Evolutionary conservation across 768 basidiomycete species (phyloP), one percentile per base, ranked within the genome.

Genomic region (Rickenella mellea): DNA sequence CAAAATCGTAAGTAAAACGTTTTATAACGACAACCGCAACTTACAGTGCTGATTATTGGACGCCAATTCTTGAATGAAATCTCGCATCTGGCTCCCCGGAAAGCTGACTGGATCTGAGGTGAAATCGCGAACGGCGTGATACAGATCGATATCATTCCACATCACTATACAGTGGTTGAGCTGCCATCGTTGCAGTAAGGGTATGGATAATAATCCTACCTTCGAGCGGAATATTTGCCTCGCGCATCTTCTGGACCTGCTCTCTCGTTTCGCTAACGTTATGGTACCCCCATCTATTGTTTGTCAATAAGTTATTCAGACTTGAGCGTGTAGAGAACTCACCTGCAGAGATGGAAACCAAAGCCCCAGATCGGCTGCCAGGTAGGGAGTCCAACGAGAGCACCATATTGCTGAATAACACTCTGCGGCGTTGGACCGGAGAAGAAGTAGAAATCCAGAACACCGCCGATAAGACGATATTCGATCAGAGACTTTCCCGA

Each of bases 101-200:
- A 75, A 85, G 32, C 64, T 70, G 22, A 75, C 69, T 10, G 80
- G 80, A 53, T 83, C 81, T 6, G 70, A 59, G 4, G 83, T 85
- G 48, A 83, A 83, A 57, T 81, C 82, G 12, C 83, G 69, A 27
- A 70, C 64, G 21, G 79, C 73, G 49, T 82, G 75, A 49, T 82
- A 84, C 40, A 84, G 47, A 58, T 85, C 82, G 46, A 85, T 81
- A 49, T 84, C 83, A 52, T 80, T 83, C 83, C 83, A 85, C 70
- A 82, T 82, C 32, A 76, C 80, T 80, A 20, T 37, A 33, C 24
- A 15, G 10, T n/a, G 7, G 8, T 17, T 39, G 20, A 27, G 22
- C 11, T 14, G 33, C 21, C 48, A 11, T 27, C 37, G 14, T 6
- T 19, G 15, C 22, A 19, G 41, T 43, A 44, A 15, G 38, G 42